These are phyloP conservation scores for Croton laevigatus DNA, from an alignment of 441 rosid genomes.

Conservation along the genomic window DNA sequence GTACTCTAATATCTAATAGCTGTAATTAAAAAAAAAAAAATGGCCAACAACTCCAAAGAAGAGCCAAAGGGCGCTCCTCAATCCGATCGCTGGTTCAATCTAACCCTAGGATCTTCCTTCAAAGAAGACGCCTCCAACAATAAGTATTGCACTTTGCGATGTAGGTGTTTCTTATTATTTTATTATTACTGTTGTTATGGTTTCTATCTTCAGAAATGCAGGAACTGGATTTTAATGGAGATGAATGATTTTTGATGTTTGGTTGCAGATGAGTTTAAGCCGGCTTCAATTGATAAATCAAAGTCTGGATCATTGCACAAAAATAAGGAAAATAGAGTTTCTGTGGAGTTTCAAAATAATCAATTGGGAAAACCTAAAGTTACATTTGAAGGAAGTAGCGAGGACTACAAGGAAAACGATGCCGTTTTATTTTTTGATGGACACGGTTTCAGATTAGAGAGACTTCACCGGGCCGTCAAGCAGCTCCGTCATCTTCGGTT, in stretches of 20 bases:
- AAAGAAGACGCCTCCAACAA: conserved; percentile 57
- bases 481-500: conserved; percentile 59
- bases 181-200: conserved; percentile 12
- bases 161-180: conserved; percentile 34
- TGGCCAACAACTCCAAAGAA: conserved; percentile 60
- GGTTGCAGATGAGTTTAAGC: conserved; percentile 71
- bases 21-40: conserved; percentile 9
- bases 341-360: conserved; percentile 82
- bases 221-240: neutral
- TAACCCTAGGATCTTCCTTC: conserved; percentile 67
- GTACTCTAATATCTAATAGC: conserved; percentile 14
- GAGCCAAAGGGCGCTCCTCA: conserved; percentile 70
- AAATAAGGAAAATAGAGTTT: conserved; percentile 69
- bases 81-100: conserved; percentile 80
- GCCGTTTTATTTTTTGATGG: conserved; percentile 83
- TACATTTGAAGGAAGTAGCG: conserved; percentile 72
- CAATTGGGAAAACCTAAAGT: conserved; percentile 73
- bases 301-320: conserved; percentile 64
- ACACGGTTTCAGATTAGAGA: conserved; percentile 60
- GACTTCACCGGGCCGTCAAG: conserved; percentile 73
- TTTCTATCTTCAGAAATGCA: neutral
- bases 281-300: conserved; percentile 81
- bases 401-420: conserved; percentile 82
- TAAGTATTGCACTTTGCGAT: conserved; percentile 69
- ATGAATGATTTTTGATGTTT: neutral